These are phyloP conservation scores for Mediolabrus comicus DNA, from an alignment of 108 stramenopile genomes.

Conservation along the genomic window DNA sequence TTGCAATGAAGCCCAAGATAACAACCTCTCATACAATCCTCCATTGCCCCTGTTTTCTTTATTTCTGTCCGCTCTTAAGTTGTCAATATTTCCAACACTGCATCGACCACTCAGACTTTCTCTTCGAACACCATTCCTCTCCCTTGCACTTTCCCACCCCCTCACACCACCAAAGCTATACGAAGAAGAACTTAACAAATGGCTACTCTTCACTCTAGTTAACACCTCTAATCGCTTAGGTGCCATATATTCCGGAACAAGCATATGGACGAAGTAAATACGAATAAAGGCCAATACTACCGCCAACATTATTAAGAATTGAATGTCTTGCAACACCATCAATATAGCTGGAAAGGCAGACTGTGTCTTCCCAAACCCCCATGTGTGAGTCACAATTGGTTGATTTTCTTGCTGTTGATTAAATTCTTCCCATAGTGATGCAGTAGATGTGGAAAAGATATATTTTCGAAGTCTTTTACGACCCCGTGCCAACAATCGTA, in stretches of 20 bases:
- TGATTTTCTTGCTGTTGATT: slow-evolving; percentile 14
- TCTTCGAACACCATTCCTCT: background rate
- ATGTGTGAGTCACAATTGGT: background rate
- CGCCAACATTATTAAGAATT: slow-evolving; percentile 46
- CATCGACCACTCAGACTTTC: background rate
- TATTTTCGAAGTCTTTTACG: slow-evolving; percentile 10
- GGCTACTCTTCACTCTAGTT: slow-evolving; percentile 72
- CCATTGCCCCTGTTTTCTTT: background rate
- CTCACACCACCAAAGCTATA: slow-evolving; percentile 40
- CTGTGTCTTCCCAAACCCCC: slow-evolving; percentile 22
- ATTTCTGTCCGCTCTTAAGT: slow-evolving; percentile 4
- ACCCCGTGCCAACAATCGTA: background rate
- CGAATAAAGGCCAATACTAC: slow-evolving; percentile 62
- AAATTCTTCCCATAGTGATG: slow-evolving; percentile 39
- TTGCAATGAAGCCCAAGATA: slow-evolving; percentile 13
- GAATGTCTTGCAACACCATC: slow-evolving; percentile 50
- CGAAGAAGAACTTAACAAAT: slow-evolving; percentile 64
- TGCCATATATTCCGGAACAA: slow-evolving; percentile 60
- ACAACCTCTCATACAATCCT: slow-evolving; percentile 21
- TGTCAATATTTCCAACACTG: slow-evolving; percentile 6
- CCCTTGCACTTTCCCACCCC: slow-evolving; percentile 8
- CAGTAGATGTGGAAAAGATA: slow-evolving; percentile 25
- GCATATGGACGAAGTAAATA: slow-evolving; percentile 57
- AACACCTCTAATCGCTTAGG: slow-evolving; percentile 59
- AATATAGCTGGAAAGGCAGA: slow-evolving; percentile 12